These are phyloP conservation scores for Picochlorum sp. DNA, from an alignment of 139 green algal species.

Conservation along the genomic window DNA sequence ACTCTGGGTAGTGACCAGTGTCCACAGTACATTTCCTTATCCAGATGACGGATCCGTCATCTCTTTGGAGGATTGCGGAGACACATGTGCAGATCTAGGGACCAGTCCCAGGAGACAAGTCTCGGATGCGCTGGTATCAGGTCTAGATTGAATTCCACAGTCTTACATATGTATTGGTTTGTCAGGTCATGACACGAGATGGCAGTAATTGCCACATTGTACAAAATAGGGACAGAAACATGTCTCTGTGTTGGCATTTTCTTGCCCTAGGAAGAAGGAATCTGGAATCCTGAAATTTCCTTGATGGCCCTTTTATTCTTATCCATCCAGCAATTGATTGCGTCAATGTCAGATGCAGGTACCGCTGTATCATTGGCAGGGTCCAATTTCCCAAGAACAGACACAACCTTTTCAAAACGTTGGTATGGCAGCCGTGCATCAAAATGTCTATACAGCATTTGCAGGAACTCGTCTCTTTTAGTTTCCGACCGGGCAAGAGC, in stretches of 20 bases:
- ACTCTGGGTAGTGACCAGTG: background rate
- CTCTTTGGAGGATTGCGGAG: no score
- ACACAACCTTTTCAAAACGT: background rate
- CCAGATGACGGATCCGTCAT: no score
- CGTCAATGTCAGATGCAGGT: background rate
- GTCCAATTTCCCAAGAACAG: background rate
- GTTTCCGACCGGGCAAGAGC: constrained; percentile 1
- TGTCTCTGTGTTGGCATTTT: no score
- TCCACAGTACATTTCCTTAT: background rate
- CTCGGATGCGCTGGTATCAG: no score
- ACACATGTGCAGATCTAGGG: no score
- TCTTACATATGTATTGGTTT: no score
- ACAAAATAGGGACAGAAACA: no score
- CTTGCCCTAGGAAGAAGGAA: background rate
- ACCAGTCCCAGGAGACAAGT: no score
- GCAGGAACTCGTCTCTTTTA: constrained; percentile 13
- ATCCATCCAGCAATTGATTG: background rate
- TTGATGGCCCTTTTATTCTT: background rate
- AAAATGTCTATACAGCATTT: constrained; percentile 15
- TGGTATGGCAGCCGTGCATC: background rate
- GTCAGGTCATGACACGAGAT: no score
- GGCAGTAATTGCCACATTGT: no score
- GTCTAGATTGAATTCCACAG: no score
- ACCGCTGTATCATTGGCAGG: background rate
- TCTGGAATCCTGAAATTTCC: background rate